Evolutionary conservation across 495 filamentous ascomycete species (phyloP).

Genomic region (Pyrenopolyporus hunteri): DNA sequence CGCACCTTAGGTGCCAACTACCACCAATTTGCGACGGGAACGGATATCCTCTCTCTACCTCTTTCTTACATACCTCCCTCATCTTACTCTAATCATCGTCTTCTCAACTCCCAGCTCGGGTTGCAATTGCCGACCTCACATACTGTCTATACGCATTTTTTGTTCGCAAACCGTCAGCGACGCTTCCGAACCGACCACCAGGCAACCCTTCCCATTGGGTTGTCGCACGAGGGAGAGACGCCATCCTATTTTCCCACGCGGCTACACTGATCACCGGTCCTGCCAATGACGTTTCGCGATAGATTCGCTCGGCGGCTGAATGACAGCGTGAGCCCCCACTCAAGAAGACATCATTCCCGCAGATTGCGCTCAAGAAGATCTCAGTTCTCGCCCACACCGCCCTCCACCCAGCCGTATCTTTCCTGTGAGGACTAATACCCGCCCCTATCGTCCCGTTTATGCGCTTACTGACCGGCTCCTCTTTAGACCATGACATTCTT

Average conservation of each 20-base stretch:
- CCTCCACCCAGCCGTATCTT: conserved; percentile 47
- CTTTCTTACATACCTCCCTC: not conserved
- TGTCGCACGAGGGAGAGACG: not conserved
- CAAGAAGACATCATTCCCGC: conserved; percentile 16
- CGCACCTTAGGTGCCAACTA: not conserved
- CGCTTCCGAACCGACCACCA: not conserved
- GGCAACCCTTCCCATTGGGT: not conserved
- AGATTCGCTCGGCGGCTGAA: conserved; percentile 37
- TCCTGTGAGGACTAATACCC: conserved; percentile 46
- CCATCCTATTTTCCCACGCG: not conserved
- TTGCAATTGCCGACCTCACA: conserved; percentile 1
- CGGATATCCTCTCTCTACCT: not conserved
- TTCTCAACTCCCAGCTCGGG: not conserved
- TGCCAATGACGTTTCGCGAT: conserved; percentile 41
- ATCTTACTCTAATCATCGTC: not conserved
- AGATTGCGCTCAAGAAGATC: conserved; percentile 34
- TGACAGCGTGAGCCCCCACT: conserved; percentile 38
- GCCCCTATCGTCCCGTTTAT: not conserved
- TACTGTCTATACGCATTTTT: not conserved
- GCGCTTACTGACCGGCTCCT: conserved; percentile 3
- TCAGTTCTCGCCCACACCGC: conserved; percentile 42
- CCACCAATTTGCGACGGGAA: not conserved
- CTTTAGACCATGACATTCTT: conserved; percentile 52
- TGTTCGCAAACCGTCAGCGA: not conserved
- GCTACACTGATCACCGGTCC: conserved; percentile 3